Conservation (phyloP, 2,329 filamentous ascomycete genomes). For the Colletotrichum sp. region DNA sequence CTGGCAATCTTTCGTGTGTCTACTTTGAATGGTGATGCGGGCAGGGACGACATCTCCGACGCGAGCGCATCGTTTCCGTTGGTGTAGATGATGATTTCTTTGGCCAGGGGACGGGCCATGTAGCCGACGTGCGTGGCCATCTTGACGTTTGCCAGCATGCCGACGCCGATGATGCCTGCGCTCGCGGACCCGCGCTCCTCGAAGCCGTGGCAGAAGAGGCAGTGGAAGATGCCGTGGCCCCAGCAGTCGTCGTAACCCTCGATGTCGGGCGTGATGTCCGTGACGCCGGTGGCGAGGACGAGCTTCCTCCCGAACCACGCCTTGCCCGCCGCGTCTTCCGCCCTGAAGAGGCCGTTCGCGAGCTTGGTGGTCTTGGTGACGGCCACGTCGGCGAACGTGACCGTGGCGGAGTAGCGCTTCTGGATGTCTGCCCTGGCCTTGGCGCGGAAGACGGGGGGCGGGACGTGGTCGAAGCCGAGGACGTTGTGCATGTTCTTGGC, state of each 20-base stretch:
- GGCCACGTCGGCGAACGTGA: conserved; percentile 33
- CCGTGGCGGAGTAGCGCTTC: conserved; percentile 33
- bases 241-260: conserved; percentile 61
- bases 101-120: conserved; percentile 48
- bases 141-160: conserved; percentile 31
- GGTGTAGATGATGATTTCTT: conserved; percentile 56
- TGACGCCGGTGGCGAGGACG: conserved; percentile 58
- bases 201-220: conserved; percentile 65
- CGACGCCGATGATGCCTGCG: conserved; percentile 51
- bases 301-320: conserved; percentile 56
- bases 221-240: conserved; percentile 61
- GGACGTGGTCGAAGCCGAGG: conserved; percentile 41
- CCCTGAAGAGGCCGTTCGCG: conserved; percentile 36
- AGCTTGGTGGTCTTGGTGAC: conserved; percentile 31
- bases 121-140: conserved; percentile 44
- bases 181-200: conserved; percentile 56
- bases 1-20: conserved; percentile 38
- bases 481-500: conserved; percentile 55
- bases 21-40: conserved; percentile 38
- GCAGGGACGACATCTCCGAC: conserved; percentile 29
- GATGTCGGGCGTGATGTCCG: conserved; percentile 56
- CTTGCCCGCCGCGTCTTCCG: conserved; percentile 44
- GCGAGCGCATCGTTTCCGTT: conserved; percentile 44
- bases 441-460: conserved; percentile 38
- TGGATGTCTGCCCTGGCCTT: conserved; percentile 37